A percentile compares a stretch with the other conserved stretches of the same genome.
Conservation (phyloP, 2,329 filamentous ascomycete species). For the Colletotrichum sp. region DNA sequence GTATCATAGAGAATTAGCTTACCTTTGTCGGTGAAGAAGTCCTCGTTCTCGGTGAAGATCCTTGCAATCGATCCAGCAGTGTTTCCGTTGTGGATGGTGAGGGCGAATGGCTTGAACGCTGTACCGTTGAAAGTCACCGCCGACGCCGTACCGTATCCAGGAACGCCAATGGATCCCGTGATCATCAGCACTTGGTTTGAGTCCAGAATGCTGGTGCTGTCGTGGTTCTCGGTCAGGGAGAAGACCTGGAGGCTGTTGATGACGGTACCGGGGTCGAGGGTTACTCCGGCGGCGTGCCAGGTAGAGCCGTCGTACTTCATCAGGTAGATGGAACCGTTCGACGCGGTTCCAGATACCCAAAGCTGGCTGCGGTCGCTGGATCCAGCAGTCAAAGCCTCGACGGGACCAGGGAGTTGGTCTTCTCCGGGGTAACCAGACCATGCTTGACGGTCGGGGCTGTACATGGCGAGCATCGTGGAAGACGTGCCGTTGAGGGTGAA, state of each 20-base stretch:
- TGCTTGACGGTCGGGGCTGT: constrained; percentile 68
- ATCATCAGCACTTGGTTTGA: constrained; percentile 77
- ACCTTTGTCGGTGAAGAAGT: constrained; percentile 73
- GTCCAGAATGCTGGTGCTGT: constrained; percentile 66
- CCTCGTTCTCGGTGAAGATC: constrained; percentile 82
- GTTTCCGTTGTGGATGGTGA: constrained; percentile 73
- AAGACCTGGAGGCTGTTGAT: constrained; percentile 87
- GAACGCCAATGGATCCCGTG: constrained; percentile 81
- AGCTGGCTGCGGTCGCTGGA: constrained; percentile 73
- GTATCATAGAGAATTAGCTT: constrained; percentile 38
- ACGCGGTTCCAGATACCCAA: constrained; percentile 79
- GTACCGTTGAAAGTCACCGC: constrained; percentile 90
- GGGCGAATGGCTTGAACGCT: constrained; percentile 76
- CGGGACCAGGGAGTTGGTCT: constrained; percentile 75
- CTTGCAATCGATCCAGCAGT: constrained; percentile 76
- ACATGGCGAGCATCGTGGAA: constrained; percentile 71
- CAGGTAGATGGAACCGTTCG: constrained; percentile 71
- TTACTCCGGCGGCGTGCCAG: constrained; percentile 70
- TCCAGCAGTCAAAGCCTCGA: constrained; percentile 78
- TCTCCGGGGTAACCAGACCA: constrained; percentile 72
- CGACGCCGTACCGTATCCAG: constrained; percentile 79
- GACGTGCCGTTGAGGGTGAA: constrained; percentile 70
- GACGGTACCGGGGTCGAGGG: constrained; percentile 68
- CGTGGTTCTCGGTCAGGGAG: constrained; percentile 72
- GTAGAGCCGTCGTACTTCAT: constrained; percentile 80